These are phyloP conservation scores for Xylaria castorea DNA, from an alignment of 495 filamentous ascomycete species.

Conservation along the genomic window DNA sequence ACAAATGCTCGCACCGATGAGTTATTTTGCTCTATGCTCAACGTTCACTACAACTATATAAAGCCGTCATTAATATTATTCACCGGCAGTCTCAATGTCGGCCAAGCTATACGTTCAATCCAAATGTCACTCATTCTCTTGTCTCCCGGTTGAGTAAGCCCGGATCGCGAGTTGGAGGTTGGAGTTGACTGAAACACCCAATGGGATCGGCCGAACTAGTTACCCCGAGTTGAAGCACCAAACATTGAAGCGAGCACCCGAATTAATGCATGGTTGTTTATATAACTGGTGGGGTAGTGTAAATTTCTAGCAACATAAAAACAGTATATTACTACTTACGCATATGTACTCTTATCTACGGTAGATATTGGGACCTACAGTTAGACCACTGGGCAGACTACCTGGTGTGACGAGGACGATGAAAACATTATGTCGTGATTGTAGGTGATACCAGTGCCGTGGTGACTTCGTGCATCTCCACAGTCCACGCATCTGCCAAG, in stretches of 20 bases:
- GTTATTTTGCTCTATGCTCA: too few species aligned
- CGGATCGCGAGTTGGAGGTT: neutral
- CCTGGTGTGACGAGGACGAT: neutral
- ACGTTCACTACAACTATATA: neutral
- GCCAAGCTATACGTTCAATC: neutral
- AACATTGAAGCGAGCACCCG: neutral
- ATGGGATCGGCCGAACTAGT: neutral
- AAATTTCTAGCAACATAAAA: neutral
- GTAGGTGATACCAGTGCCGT: neutral
- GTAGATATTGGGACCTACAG: too few species aligned
- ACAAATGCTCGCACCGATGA: neutral
- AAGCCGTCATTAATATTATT: neutral
- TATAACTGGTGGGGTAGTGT: neutral
- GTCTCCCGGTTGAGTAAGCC: neutral
- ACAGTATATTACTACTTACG: too few species aligned
- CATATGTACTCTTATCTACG: too few species aligned
- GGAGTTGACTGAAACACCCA: slow-evolving; percentile 4
- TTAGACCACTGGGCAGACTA: too few species aligned
- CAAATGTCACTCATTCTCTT: neutral
- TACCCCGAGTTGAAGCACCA: neutral
- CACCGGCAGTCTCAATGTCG: neutral
- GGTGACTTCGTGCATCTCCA: neutral
- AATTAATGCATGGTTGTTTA: neutral
- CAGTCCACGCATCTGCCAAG: neutral
- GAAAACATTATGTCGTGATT: neutral